Evolutionary conservation across 2,329 filamentous ascomycete genomes (phyloP), one percentile per base, ranked within the genome.

Genomic region (Cadophora luteo-olivacea): DNA sequence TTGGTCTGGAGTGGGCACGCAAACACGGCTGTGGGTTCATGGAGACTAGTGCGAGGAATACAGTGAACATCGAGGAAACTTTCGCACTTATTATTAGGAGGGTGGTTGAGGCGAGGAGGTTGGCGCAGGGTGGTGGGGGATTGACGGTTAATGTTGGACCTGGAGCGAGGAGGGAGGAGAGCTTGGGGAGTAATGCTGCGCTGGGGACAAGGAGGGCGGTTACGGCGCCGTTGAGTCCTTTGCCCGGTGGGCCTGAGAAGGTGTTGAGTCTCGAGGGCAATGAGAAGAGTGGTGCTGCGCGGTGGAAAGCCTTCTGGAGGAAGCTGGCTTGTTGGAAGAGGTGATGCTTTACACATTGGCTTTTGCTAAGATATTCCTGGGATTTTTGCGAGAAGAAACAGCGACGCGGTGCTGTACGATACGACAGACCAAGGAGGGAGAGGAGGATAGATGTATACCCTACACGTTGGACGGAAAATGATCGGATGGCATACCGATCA

Each of bases 21-120:
- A 83, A 83, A 69, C 84, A 87, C 65, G 89, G 89, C 54, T 95
- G 92, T 80, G 92, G 92, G 49, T 96, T 96, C 81, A 96, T 96
- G 92, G 92, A 96, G 86, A 96, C 92, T 70, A 93, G 91, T 76
- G 92, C 92, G 4, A 83, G 92, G 65, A 87, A 94, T 75, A 92
- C 93, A 83, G 92, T 96, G 72, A 96, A 96, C 78, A 93, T 96
- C 70, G 92, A 96, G 79, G 92, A 96, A 85, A 95, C 92, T 0
- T 96, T 96, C 84, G 92, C 91, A 45, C 84, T 90, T 49, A 87
- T 90, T 68, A 85, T 90, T 54, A 83, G 87, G 32, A 83, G 88
- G 63, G 88, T 91, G 62, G 83, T 87, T 58, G 87, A 90, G 81
- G 75, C 72, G 22, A 70, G 77, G 51, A 68, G 72, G 62, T 32